These are phyloP conservation scores for Crithidia mellificae DNA, from an alignment of 208 protist genomes.

Conservation along the genomic window DNA sequence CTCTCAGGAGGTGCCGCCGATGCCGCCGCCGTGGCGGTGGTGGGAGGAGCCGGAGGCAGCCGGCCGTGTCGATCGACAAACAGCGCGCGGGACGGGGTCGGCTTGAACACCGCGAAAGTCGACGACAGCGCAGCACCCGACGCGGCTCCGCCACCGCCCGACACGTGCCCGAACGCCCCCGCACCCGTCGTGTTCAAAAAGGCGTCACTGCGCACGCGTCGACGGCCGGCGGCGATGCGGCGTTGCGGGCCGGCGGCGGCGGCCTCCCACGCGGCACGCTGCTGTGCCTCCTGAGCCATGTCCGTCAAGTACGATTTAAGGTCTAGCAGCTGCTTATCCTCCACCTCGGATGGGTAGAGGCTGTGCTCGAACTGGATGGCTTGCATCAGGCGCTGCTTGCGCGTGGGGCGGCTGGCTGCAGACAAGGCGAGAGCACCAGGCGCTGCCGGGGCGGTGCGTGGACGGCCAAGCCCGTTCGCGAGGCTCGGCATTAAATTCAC, in stretches of 20 bases:
- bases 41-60: conserved; percentile 8
- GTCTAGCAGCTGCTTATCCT: conserved; percentile 86
- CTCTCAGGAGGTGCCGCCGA: too few relatives aligned
- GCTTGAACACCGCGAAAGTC: conserved; percentile 23
- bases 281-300: conserved; percentile 67
- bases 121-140: conserved; percentile 1
- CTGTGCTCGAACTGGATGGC: conserved; percentile 81
- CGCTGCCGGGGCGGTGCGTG: conserved; percentile 21
- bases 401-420: conserved; percentile 13
- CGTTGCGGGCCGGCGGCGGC: conserved; percentile 26
- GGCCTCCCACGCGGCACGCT: conserved; percentile 25
- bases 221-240: conserved; percentile 27
- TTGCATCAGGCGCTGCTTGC: conserved; percentile 38
- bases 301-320: conserved; percentile 72
- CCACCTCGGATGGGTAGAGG: conserved; percentile 73
- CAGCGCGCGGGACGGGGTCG: conserved; percentile 20
- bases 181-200: too few relatives aligned
- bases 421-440: conserved; percentile 25
- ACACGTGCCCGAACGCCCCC: too few relatives aligned
- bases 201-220: conserved; percentile 23
- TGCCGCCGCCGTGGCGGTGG: not conserved
- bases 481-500: conserved; percentile 13
- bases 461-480: conserved; percentile 11
- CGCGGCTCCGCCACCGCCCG: not conserved
- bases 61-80: conserved; percentile 38